Percentiles rank a stretch among this genome's conserved stretches.
phyloP scores from a whole-genome alignment of 768 basidiomycete species.

The Macrocybe gigantea region DNA sequence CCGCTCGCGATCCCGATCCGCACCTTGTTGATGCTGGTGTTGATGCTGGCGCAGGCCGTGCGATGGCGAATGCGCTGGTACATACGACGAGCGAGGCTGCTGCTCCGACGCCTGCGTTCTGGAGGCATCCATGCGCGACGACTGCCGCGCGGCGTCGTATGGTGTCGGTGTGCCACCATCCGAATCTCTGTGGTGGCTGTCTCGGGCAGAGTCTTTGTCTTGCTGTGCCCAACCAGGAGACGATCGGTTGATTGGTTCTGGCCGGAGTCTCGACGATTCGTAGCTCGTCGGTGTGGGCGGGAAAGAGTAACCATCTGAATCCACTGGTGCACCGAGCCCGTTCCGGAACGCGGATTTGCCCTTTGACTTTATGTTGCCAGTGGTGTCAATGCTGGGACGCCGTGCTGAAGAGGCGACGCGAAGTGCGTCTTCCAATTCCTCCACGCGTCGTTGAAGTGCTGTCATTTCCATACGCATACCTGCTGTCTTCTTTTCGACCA shows the following conservation, averaged over 20 bases:
- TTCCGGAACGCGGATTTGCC: conserved; percentile 31
- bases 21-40: too few relatives aligned
- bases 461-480: conserved; percentile 58
- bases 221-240: conserved; percentile 35
- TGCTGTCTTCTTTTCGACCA: conserved; percentile 57
- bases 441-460: conserved; percentile 55
- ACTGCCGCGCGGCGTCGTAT: conserved; percentile 37
- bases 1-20: conserved; percentile 14
- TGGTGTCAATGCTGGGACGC: conserved; percentile 19
- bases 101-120: too few relatives aligned
- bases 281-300: conserved; percentile 29
- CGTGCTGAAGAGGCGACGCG: conserved; percentile 21
- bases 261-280: conserved; percentile 21
- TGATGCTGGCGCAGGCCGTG: too few relatives aligned
- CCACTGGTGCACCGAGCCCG: conserved; percentile 23
- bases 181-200: conserved; percentile 28
- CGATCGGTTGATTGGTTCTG: conserved; percentile 29
- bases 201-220: conserved; percentile 29
- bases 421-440: conserved; percentile 59
- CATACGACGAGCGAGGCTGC: too few relatives aligned
- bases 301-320: conserved; percentile 40
- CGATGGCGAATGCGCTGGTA: too few relatives aligned
- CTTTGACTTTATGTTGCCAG: conserved; percentile 15
- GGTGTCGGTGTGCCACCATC: conserved; percentile 43
- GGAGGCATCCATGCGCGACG: too few relatives aligned